Conservation (phyloP, 495 filamentous ascomycete species). For the Tuber melanosporum region DNA sequence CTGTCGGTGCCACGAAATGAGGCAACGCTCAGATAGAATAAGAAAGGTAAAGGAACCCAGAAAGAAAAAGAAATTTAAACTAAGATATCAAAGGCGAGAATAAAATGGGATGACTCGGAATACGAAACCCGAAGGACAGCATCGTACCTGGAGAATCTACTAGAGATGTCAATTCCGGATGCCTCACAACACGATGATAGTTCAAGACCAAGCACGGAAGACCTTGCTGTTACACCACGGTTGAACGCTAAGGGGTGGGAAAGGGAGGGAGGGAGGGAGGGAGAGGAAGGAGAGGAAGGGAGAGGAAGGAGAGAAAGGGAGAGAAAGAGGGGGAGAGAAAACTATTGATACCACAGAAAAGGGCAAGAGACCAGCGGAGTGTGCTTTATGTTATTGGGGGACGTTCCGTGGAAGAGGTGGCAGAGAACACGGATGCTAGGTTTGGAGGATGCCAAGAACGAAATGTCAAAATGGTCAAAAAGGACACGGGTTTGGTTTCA, state of each 20-base stretch:
- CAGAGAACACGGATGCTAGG: background rate
- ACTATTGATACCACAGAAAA: background rate
- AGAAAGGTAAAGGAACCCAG: background rate
- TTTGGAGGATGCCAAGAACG: background rate
- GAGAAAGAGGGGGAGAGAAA: background rate
- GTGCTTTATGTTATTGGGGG: background rate
- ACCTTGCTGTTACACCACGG: background rate
- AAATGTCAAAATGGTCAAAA: background rate
- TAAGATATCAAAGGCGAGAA: background rate
- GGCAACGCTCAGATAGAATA: background rate
- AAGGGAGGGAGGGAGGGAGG: background rate
- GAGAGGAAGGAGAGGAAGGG: background rate
- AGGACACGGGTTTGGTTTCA: conserved; percentile 6
- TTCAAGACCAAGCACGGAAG: background rate
- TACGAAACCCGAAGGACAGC: background rate
- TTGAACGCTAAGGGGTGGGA: background rate
- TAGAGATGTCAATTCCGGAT: background rate
- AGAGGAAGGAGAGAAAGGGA: background rate
- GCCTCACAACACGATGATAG: background rate
- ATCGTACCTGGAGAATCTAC: conserved; percentile 3
- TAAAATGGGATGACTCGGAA: background rate
- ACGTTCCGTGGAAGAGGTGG: background rate
- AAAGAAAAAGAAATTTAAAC: background rate
- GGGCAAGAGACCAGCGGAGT: background rate
- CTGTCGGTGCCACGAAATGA: background rate